Evolutionary conservation across 75 land plant genomes (phyloP), one percentile per base, ranked within the genome.

Genomic region (Cunninghamia lanceolata): DNA sequence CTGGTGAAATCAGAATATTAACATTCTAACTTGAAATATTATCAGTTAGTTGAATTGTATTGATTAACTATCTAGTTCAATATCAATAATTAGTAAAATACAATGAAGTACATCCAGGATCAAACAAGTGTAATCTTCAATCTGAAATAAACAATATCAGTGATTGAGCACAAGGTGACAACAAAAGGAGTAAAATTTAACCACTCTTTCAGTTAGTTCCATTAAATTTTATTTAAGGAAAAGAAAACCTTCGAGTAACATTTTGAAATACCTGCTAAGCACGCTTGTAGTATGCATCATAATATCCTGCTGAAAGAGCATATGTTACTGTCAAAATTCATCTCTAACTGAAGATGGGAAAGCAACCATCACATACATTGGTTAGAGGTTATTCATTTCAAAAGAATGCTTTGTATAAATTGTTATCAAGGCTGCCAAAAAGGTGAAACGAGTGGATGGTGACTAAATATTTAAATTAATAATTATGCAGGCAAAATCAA

Each of bases 241-340:
- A n/a, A 45, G 21, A 14, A 79, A 30, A 73, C 82, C 9, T 45
- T 78, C 13, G 32, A n/a, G 10, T 80, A 39, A 80, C 32, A 45
- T 42, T 43, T 80, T 80, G 45, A 46, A n/a, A 28, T 86, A 97
- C 99, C 98, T 97, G 98, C 86, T 97, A 98, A 9, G 99, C 98
- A 84, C 96, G 94, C 85, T 97, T 97, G 87, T 97, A 97, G 86
- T 95, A 97, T 59, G 99, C 99, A 91, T 97, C 99, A 90, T 96
- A 97, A 85, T 94, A 97, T 34, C 99, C 99, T 82, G 99, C 96
- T 85, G 99, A 97, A 83, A 97, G 88, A 46, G 98, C 99, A 93
- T 97, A 97, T 39, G 99, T 97, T 71, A 98, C 99, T 94, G 92
- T 97, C 82, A 97, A 90, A 54, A 97, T 97, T 86, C 99, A 91